Conservation (phyloP, 176 grass and related monocot species). For the Typha latifolia region DNA sequence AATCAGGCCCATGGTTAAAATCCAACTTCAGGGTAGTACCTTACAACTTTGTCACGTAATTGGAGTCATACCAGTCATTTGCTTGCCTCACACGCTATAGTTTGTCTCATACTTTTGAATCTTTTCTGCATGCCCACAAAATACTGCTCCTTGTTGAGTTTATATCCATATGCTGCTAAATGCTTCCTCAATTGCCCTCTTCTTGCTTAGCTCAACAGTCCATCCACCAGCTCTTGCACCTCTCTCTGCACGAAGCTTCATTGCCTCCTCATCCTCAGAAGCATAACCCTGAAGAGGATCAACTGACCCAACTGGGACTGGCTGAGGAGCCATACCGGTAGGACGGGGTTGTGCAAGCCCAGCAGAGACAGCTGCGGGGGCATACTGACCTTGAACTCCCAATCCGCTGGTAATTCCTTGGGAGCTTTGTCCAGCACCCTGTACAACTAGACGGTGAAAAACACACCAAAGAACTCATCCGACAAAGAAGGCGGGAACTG, state of each 20-base stretch:
- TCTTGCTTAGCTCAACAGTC: slow-evolving; percentile 65
- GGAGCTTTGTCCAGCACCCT: slow-evolving; percentile 59
- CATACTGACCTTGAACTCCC: slow-evolving; percentile 81
- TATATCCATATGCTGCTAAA: slow-evolving; percentile 70
- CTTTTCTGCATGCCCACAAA: not conserved
- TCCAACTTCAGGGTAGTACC: too few species aligned
- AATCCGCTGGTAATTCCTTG: slow-evolving; percentile 46
- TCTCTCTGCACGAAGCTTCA: slow-evolving; percentile 42
- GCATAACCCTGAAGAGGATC: slow-evolving; percentile 47
- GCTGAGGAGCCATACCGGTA: slow-evolving; percentile 48
- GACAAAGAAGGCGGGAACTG: too few species aligned
- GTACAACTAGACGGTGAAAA: not conserved
- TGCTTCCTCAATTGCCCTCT: slow-evolving; percentile 73
- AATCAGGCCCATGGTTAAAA: too few species aligned
- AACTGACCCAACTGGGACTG: slow-evolving; percentile 27
- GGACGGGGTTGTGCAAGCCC: slow-evolving; percentile 66
- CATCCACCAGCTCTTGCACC: slow-evolving; percentile 74
- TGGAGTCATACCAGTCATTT: too few species aligned
- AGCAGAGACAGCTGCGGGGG: slow-evolving; percentile 40
- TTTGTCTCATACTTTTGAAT: too few species aligned
- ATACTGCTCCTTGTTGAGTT: not conserved
- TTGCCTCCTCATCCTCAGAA: slow-evolving; percentile 49
- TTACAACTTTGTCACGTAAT: too few species aligned
- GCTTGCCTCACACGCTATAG: too few species aligned
- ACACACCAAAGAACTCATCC: not conserved